Evolutionary conservation across 495 filamentous ascomycete species (phyloP), one percentile per base, ranked within the genome.

Genomic region (Acidiella bohemica): DNA sequence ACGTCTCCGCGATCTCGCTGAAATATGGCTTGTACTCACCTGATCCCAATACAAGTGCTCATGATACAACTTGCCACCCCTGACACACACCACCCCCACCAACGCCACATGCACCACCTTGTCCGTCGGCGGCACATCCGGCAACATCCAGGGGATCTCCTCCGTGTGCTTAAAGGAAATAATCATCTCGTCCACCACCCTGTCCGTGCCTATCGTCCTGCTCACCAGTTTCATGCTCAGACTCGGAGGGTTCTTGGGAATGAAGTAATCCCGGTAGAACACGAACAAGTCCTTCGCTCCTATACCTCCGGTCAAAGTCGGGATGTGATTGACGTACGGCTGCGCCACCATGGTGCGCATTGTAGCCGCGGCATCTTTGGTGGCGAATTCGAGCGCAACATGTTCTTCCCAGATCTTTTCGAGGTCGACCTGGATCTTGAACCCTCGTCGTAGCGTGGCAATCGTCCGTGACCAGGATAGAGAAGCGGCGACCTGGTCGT

Each of bases 391-490:
- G 22, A 41, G 23, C 24, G 13, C 33, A 14, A 44, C 50, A 36
- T 59, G 56, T 42, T 53, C 47, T 20, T 58, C 55, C 54, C 56
- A 56, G 7, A 59, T 37, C 5, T 42, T 47, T 26, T 61, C 59
- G 13, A 61, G 47, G 21, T 61, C 42, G 21, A 43, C 49, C 9
- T 60, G 55, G 12, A 32, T 48, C 44, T 54, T 55, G 38, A 60
- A 60, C 10, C 46, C 59, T 39, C 37, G 55, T 37, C 54, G 36
- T 19, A 62, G 40, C n/a, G 35, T 39, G 4, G 18, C 59, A 26
- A 81, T 45, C 1, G 67, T 66, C 8, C 76, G 62, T n/a, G 64
- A 65, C 60, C 67, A 78, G 0, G 76, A 71, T 5, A 79, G 45
- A 16, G 59, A 53, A 1, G 70, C 60, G 1, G 69, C 58, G 1